These are phyloP conservation scores for Trametes hirsuta DNA, from an alignment of 1,284 basidiomycete genomes.

Conservation along the genomic window DNA sequence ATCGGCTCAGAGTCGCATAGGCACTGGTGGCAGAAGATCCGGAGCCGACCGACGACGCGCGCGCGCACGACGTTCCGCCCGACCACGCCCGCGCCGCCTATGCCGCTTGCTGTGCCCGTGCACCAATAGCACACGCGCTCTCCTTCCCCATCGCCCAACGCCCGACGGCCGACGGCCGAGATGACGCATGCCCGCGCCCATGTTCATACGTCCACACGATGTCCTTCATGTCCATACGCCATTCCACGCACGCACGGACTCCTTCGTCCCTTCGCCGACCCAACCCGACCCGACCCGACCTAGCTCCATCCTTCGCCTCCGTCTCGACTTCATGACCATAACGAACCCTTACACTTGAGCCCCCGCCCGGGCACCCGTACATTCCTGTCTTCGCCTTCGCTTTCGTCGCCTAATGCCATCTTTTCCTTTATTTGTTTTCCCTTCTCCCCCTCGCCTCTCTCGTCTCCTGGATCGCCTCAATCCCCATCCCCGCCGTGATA, in stretches of 20 bases:
- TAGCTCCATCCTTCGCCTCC: not conserved
- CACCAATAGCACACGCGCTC: not conserved
- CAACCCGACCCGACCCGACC: not conserved
- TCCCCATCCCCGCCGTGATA: not conserved
- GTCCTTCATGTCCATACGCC: not conserved
- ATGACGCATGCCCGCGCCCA: not conserved
- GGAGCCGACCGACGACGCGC: slow-evolving; percentile 25
- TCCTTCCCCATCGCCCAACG: not conserved
- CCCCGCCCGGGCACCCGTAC: not conserved
- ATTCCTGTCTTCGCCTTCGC: not conserved
- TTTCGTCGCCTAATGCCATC: not conserved
- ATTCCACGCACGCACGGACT: too few species aligned
- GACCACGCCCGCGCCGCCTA: slow-evolving; percentile 21
- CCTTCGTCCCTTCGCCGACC: not conserved
- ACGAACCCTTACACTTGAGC: not conserved
- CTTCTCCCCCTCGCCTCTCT: not conserved
- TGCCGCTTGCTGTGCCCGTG: slow-evolving; percentile 11
- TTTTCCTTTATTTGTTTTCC: not conserved
- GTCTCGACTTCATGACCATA: slow-evolving; percentile 15
- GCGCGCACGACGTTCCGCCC: slow-evolving; percentile 20
- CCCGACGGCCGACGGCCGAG: not conserved
- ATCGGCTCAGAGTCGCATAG: slow-evolving; percentile 20
- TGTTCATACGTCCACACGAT: not conserved
- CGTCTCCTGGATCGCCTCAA: not conserved
- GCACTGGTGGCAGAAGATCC: slow-evolving; percentile 36